Evolutionary conservation across 768 basidiomycete genomes (phyloP).

Genomic region (Boletus pseudo-olivaceus): DNA sequence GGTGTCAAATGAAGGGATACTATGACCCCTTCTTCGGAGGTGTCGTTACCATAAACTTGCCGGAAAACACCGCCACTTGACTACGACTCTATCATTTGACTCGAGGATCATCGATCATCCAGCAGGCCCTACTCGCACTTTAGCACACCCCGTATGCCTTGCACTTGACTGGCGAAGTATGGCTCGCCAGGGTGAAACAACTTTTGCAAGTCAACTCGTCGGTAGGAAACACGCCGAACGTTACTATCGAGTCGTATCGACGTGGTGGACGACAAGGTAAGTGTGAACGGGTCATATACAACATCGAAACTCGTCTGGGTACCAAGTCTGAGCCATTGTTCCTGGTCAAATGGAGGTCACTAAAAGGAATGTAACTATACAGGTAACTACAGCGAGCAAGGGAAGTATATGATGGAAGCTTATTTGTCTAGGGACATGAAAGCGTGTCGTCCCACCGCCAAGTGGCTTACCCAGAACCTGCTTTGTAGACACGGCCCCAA

Average conservation of each 20-base stretch:
- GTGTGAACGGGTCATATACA: background rate
- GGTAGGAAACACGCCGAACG: too few species aligned
- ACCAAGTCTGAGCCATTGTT: background rate
- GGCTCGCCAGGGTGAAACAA: background rate
- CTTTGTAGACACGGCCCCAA: slow-evolving; percentile 57
- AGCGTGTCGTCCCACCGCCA: background rate
- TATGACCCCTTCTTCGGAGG: background rate
- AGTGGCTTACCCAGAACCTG: slow-evolving; percentile 31
- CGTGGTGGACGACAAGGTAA: background rate
- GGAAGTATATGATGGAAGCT: background rate
- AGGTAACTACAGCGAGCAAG: background rate
- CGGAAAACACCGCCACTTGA: too few species aligned
- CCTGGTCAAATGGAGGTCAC: background rate
- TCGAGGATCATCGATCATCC: background rate
- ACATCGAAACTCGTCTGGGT: background rate
- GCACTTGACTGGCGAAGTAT: background rate
- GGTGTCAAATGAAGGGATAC: background rate
- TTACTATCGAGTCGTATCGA: too few species aligned
- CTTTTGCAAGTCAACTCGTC: background rate
- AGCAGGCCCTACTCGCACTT: background rate
- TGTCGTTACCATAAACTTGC: background rate
- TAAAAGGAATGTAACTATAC: background rate
- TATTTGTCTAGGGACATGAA: background rate
- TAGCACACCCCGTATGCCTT: too few species aligned
- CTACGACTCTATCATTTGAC: background rate